phyloP scores from a whole-genome alignment of 106 monocot species.

The Iris macrosiphon region DNA sequence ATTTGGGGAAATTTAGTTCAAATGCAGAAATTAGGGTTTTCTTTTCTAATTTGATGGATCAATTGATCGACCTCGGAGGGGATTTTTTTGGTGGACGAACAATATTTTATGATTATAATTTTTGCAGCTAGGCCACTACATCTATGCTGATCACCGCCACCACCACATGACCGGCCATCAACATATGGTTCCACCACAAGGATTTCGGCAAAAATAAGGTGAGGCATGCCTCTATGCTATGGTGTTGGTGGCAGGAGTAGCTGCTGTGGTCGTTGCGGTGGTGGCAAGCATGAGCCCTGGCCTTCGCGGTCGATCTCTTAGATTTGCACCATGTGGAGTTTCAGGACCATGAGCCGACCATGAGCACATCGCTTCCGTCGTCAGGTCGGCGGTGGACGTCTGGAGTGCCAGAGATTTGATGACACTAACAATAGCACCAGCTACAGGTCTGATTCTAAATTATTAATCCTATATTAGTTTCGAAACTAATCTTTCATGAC shows the following conservation, averaged over 20 bases:
- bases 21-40: too few relatives aligned
- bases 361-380: slow-evolving; percentile 28
- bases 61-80: too few relatives aligned
- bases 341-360: slow-evolving; percentile 48
- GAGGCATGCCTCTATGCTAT: slow-evolving; percentile 58
- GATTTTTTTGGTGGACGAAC: too few relatives aligned
- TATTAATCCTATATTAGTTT: too few relatives aligned
- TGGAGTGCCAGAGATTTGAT: slow-evolving; percentile 52
- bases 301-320: slow-evolving; percentile 58
- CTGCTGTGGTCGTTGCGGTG: slow-evolving; percentile 56
- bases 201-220: slow-evolving; percentile 14
- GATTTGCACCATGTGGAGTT: slow-evolving; percentile 72
- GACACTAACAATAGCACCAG: slow-evolving; percentile 84
- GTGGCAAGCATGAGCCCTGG: slow-evolving; percentile 38
- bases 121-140: too few relatives aligned
- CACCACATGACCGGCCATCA: too few relatives aligned
- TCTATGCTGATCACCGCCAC: too few relatives aligned
- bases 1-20: too few relatives aligned
- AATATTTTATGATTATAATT: too few relatives aligned
- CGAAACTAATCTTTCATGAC: too few relatives aligned
- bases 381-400: slow-evolving; percentile 58
- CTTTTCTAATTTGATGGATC: too few relatives aligned
- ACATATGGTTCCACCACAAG: too few relatives aligned
- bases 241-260: slow-evolving; percentile 60
- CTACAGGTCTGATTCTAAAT: slow-evolving; percentile 40